Evolutionary conservation across 345 rosid genomes (phyloP).

Genomic region (Heritiera fomes): DNA sequence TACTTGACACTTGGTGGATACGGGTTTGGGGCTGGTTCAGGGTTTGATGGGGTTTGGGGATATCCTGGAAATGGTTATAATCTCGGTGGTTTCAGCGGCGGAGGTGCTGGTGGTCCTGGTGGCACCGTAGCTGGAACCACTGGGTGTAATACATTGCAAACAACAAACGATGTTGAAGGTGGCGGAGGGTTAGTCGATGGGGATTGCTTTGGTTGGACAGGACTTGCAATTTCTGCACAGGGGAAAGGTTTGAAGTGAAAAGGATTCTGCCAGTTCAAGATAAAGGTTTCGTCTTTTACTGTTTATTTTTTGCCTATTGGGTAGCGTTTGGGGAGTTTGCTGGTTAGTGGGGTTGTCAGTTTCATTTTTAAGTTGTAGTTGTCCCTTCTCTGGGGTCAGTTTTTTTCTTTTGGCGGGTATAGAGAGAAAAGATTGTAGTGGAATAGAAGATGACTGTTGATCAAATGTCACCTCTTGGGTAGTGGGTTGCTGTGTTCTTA

Average conservation of each 20-base stretch:
- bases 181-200: slow-evolving; percentile 39
- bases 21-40: slow-evolving; percentile 30
- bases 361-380: background rate
- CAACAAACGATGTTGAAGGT: slow-evolving; percentile 29
- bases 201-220: slow-evolving; percentile 53
- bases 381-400: slow-evolving; percentile 9
- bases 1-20: slow-evolving; percentile 29
- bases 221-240: slow-evolving; percentile 50
- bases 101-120: slow-evolving; percentile 7
- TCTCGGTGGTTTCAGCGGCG: slow-evolving; percentile 20
- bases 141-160: slow-evolving; percentile 46
- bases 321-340: background rate
- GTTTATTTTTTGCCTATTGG: background rate
- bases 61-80: slow-evolving; percentile 35
- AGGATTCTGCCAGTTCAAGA: background rate
- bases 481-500: slow-evolving; percentile 3
- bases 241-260: slow-evolving; percentile 48
- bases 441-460: slow-evolving; percentile 14
- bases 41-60: slow-evolving; percentile 43
- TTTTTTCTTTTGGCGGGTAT: slow-evolving; percentile 21
- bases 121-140: slow-evolving; percentile 12
- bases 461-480: background rate
- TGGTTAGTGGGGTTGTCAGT: slow-evolving; percentile 6
- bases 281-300: slow-evolving; percentile 9
- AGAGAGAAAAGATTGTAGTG: slow-evolving; percentile 18